These are phyloP conservation scores for Ciborinia camelliae DNA, from an alignment of 2,329 filamentous ascomycete genomes.

Conservation along the genomic window DNA sequence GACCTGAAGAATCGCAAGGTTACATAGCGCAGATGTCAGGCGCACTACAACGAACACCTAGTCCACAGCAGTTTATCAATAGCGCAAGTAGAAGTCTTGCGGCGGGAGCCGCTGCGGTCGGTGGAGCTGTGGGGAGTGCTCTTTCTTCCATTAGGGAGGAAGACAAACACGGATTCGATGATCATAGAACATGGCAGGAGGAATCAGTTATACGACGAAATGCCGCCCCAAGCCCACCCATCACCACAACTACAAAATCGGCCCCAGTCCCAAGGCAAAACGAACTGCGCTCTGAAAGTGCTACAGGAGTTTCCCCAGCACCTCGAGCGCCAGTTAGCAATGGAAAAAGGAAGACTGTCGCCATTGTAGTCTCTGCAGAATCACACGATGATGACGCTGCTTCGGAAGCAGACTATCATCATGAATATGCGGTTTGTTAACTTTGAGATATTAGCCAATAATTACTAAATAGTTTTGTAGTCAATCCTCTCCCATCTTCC, in stretches of 20 bases:
- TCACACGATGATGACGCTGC: constrained; percentile 55
- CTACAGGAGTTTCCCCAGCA: constrained; percentile 34
- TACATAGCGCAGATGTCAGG: constrained; percentile 78
- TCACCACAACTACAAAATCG: constrained; percentile 34
- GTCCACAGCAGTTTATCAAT: constrained; percentile 84
- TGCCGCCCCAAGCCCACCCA: constrained; percentile 38
- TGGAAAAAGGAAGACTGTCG: constrained; percentile 68
- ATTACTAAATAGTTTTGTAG: constrained; percentile 43
- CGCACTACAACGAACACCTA: constrained; percentile 76
- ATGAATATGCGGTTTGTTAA: constrained; percentile 75
- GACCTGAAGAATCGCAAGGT: constrained; percentile 48
- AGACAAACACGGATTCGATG: constrained; percentile 73
- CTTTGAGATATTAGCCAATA: neutral
- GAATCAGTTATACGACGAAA: constrained; percentile 70
- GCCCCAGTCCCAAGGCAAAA: constrained; percentile 24
- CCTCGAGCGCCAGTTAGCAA: constrained; percentile 25
- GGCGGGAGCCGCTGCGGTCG: constrained; percentile 78
- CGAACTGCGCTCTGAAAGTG: constrained; percentile 29
- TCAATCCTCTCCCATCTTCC: constrained; percentile 88
- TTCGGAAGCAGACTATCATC: constrained; percentile 58
- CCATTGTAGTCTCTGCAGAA: constrained; percentile 82
- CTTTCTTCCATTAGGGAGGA: constrained; percentile 82
- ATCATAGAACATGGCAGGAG: constrained; percentile 90
- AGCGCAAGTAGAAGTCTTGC: constrained; percentile 76
- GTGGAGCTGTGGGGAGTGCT: constrained; percentile 77